Evolutionary conservation across 345 rosid genomes (phyloP), one percentile per base, ranked within the genome.

Genomic region (Linum usitatissimum): DNA sequence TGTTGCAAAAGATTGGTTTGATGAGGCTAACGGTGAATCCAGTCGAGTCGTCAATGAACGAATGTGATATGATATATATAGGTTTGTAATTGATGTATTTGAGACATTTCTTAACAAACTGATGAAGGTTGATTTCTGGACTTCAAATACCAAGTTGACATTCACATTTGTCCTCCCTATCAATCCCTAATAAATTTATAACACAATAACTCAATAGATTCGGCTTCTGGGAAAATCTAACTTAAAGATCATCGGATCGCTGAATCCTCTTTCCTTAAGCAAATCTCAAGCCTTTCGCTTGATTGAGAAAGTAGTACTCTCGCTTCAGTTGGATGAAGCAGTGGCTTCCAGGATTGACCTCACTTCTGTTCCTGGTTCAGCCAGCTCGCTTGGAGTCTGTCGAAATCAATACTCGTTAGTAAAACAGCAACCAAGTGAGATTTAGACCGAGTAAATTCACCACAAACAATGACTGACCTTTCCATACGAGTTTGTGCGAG

Each of bases 401-500:
- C 51, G 10, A 0, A 3, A 45, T 45, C 14, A 15, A 45, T 45
- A 45, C 14, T 4, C 51, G 51, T 45, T 2, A 45, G 51, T 3
- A 45, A 45, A 45, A 10, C 51, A 10, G 3, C 17, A 10, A 1
- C 8, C 4, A 45, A 45, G 14, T 10, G 51, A 45, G 4, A 5
- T 15, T 45, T 13, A 9, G 38, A 34, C 38, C 17, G 15, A 45
- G 4, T 7, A 10, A 13, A 45, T 45, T 9, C 17, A 45, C 1
- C 17, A 45, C 17, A 45, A 12, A 45, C 0, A 45, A 10, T 45
- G 51, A 61, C 81, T 69, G 66, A 92, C 98, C 95, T 87, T 86
- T 38, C 85, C 97, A 60, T 73, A 86, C 7, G 71, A 38, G 77
- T 93, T 90, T 64, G 67, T 57, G 59, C 61, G 73, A 9, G 79